phyloP scores from a whole-genome alignment of 2,329 filamentous ascomycete species.

The Incumbomyces delicatus region DNA sequence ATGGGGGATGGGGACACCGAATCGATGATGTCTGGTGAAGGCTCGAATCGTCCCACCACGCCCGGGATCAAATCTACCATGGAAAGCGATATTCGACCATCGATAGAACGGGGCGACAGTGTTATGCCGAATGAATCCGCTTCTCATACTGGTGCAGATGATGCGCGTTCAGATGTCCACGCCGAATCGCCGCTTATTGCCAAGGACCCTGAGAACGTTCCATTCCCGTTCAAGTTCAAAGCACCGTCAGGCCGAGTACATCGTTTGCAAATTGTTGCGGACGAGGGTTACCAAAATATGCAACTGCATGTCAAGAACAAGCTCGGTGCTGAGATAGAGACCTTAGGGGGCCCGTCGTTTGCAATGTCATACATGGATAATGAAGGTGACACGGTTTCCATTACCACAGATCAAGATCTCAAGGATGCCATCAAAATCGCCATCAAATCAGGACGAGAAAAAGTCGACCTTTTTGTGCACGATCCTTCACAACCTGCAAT shows the following conservation, averaged over 20 bases:
- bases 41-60: constrained; percentile 61
- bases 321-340: constrained; percentile 71
- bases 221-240: constrained; percentile 99
- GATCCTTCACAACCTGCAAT: constrained; percentile 82
- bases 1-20: constrained; percentile 80
- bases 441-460: constrained; percentile 67
- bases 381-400: constrained; percentile 91
- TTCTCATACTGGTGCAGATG: constrained; percentile 68
- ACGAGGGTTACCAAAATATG: constrained; percentile 70
- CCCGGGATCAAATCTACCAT: constrained; percentile 65
- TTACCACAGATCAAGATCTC: constrained; percentile 90
- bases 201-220: constrained; percentile 52
- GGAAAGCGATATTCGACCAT: constrained; percentile 63
- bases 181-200: constrained; percentile 41
- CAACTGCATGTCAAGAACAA: constrained; percentile 70
- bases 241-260: constrained; percentile 91
- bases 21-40: constrained; percentile 89
- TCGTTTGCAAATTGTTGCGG: constrained; percentile 72
- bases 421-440: constrained; percentile 81
- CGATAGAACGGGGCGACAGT: constrained; percentile 64
- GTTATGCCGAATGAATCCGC: constrained; percentile 90
- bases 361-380: constrained; percentile 94
- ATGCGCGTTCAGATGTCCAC: constrained; percentile 59
- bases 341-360: constrained; percentile 79
- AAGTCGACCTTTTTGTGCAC: constrained; percentile 95